Conservation (phyloP, 495 filamentous ascomycete species). For the Bacidia rubella region DNA sequence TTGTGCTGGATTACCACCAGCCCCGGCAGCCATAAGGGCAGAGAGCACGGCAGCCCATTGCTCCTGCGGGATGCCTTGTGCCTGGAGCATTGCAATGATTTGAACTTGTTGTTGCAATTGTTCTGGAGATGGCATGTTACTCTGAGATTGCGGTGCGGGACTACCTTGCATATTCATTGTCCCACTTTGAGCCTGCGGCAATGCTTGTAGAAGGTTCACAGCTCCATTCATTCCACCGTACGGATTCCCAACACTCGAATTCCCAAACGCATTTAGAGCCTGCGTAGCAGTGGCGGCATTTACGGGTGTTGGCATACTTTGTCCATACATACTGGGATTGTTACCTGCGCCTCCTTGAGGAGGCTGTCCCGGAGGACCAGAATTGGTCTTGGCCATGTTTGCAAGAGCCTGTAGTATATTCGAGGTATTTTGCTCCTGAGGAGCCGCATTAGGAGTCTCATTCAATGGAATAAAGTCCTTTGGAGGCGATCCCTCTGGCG, state of each 20-base stretch:
- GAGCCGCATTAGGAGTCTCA: constrained; percentile 28
- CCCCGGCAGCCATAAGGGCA: constrained; percentile 27
- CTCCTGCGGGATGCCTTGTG: constrained; percentile 46
- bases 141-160: constrained; percentile 27
- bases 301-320: constrained; percentile 33
- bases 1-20: constrained; percentile 22
- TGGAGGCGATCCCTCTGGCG: constrained; percentile 66
- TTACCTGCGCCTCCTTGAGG: constrained; percentile 39
- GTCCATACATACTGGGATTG: constrained; percentile 33
- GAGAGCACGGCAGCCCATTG: constrained; percentile 44
- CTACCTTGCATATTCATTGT: constrained; percentile 16
- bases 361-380: constrained; percentile 36
- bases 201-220: constrained; percentile 19
- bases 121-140: constrained; percentile 18
- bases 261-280: constrained; percentile 49
- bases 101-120: constrained; percentile 51
- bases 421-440: constrained; percentile 44
- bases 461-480: constrained; percentile 34
- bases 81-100: constrained; percentile 43
- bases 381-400: constrained; percentile 73
- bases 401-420: constrained; percentile 71
- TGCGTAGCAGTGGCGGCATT: constrained; percentile 31
- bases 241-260: constrained; percentile 36
- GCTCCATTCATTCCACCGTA: constrained; percentile 30
- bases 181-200: constrained; percentile 10